A percentile compares a stretch with the other conserved stretches of the same genome.
Evolutionary conservation across 2,329 filamentous ascomycete genomes (phyloP).

Genomic region (Pseudocercospora fuligena): DNA sequence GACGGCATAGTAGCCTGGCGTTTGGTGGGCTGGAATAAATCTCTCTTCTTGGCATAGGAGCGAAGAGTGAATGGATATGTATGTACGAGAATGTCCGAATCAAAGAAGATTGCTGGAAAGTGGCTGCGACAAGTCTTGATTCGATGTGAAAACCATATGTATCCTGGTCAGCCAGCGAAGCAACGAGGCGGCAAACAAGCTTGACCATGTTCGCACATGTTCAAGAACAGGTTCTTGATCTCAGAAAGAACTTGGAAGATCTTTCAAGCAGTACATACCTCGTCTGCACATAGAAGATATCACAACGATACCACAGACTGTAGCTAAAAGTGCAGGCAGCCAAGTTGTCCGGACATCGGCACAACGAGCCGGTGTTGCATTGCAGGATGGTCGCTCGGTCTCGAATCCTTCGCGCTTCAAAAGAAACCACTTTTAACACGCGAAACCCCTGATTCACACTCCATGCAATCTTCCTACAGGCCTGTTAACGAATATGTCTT

Average conservation of each 20-base stretch:
- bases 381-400: too few relatives aligned
- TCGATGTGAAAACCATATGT: background rate
- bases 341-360: background rate
- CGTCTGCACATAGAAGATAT: too few relatives aligned
- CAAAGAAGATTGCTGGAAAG: background rate
- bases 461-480: background rate
- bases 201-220: conserved; percentile 8
- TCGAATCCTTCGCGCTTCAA: background rate
- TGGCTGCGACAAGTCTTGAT: background rate
- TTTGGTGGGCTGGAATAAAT: background rate
- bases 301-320: too few relatives aligned
- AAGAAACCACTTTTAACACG: background rate
- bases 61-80: background rate
- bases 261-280: background rate
- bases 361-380: background rate
- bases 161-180: background rate
- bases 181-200: conserved; percentile 3
- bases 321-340: too few relatives aligned
- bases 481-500: background rate
- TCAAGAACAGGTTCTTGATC: conserved; percentile 1
- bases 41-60: conserved; percentile 5
- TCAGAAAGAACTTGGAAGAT: background rate
- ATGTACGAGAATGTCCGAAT: conserved; percentile 12
- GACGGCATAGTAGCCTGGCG: background rate
- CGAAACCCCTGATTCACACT: background rate